Percentiles rank a stretch among this genome's conserved stretches.
Conservation (phyloP, 257 asterid genomes). For the Verbena officinalis region DNA sequence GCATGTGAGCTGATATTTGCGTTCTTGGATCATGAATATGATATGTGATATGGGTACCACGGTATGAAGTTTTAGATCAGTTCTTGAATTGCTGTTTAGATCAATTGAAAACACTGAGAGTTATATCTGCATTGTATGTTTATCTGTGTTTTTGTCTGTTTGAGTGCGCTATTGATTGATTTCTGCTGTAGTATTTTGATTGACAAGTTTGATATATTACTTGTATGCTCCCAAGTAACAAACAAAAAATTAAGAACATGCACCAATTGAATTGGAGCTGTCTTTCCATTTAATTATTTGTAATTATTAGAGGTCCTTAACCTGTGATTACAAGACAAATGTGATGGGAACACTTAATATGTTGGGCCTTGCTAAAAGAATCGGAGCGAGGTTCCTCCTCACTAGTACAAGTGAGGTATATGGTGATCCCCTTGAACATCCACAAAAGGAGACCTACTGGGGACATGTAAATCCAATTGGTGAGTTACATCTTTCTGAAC, state of each 20-base stretch:
- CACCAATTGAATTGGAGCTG: slow-evolving; percentile 12
- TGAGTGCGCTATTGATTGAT: not conserved
- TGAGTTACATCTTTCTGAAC: slow-evolving; percentile 16
- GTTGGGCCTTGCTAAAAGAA: slow-evolving; percentile 89
- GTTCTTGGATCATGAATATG: no score
- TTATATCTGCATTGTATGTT: not conserved
- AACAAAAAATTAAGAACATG: not conserved
- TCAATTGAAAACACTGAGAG: not conserved
- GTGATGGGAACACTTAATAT: slow-evolving; percentile 89
- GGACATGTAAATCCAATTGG: slow-evolving; percentile 91
- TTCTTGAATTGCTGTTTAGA: not conserved
- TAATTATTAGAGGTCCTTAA: slow-evolving; percentile 48
- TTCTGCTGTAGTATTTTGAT: not conserved
- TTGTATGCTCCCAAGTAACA: not conserved
- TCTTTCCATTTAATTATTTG: slow-evolving; percentile 8
- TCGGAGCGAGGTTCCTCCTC: slow-evolving; percentile 73
- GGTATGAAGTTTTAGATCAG: not conserved
- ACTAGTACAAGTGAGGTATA: slow-evolving; percentile 92
- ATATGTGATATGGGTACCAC: no score
- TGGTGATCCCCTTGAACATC: slow-evolving; percentile 94
- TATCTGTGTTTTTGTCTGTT: not conserved
- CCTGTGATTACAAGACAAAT: slow-evolving; percentile 66
- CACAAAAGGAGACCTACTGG: slow-evolving; percentile 89
- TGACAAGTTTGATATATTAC: not conserved
- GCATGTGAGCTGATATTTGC: slow-evolving; percentile 1